These are phyloP conservation scores for Calycina marina DNA, from an alignment of 2,329 filamentous ascomycete genomes.

Conservation along the genomic window DNA sequence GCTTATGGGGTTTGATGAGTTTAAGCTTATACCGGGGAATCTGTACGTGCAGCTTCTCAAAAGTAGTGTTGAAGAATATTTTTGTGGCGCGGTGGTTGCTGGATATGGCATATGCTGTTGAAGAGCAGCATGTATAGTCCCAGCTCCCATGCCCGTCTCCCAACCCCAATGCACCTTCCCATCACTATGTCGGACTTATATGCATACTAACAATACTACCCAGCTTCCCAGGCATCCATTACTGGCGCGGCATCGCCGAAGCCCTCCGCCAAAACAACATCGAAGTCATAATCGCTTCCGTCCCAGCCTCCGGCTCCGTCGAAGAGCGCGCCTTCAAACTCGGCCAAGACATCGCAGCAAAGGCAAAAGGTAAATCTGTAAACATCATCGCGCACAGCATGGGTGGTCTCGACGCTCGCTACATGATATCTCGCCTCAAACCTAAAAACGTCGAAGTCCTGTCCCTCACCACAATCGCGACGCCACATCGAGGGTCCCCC, in stretches of 20 bases:
- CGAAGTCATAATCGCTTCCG: constrained; percentile 43
- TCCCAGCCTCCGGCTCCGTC: constrained; percentile 47
- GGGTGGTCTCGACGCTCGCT: constrained; percentile 50
- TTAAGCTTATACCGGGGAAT: constrained; percentile 32
- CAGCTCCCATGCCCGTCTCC: too few relatives aligned
- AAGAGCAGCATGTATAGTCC: too few relatives aligned
- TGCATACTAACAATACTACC: too few relatives aligned
- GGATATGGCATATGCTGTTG: too few relatives aligned
- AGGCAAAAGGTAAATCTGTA: constrained; percentile 40
- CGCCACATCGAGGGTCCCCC: constrained; percentile 25
- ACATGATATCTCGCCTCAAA: constrained; percentile 45
- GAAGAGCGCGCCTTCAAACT: constrained; percentile 43
- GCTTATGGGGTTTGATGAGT: constrained; percentile 46
- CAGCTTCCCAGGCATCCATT: constrained; percentile 41
- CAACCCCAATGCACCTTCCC: too few relatives aligned
- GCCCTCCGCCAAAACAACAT: constrained; percentile 38
- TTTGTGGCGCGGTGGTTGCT: too few relatives aligned
- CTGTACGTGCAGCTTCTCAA: too few relatives aligned
- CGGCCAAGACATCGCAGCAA: constrained; percentile 35
- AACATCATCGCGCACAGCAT: constrained; percentile 63
- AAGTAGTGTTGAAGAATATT: too few relatives aligned
- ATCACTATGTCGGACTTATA: too few relatives aligned
- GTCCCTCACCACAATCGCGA: constrained; percentile 25
- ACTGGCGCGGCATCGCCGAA: constrained; percentile 50
- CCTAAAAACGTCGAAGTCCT: constrained; percentile 31